A percentile compares a stretch with the other conserved stretches of the same genome.
Evolutionary conservation across 225 moss, liverwort and hornwort genomes (phyloP).

Genomic region (Ulota crispa): DNA sequence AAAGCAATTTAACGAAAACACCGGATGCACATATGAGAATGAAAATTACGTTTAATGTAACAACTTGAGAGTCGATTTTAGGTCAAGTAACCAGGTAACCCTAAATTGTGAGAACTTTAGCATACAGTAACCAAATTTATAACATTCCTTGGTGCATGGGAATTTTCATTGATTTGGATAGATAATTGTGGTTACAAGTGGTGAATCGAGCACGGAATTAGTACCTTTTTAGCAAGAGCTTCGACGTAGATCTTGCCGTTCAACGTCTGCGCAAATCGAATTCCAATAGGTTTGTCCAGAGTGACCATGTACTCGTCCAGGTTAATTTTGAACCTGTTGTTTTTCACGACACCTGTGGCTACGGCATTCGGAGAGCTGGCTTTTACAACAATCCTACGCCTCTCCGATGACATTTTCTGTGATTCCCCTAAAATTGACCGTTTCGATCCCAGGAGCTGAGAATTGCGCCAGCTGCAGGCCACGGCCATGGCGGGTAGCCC

Average conservation of each 20-base stretch:
- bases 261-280: slow-evolving; percentile 80
- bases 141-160: neutral
- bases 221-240: slow-evolving; percentile 74
- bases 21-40: neutral
- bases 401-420: neutral
- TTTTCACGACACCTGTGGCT: slow-evolving; percentile 56
- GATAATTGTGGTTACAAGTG: no score
- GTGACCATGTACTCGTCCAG: slow-evolving; percentile 89
- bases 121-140: neutral
- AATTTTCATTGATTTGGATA: neutral
- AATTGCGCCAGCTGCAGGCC: slow-evolving; percentile 28
- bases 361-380: slow-evolving; percentile 36
- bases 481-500: neutral
- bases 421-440: neutral
- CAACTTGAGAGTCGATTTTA: neutral
- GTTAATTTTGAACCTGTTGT: slow-evolving; percentile 54
- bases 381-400: slow-evolving; percentile 14
- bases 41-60: neutral
- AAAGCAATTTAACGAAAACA: neutral
- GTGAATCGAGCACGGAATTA: neutral
- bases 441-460: slow-evolving; percentile 13
- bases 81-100: neutral
- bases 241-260: slow-evolving; percentile 83
- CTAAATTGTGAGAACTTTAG: neutral
- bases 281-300: slow-evolving; percentile 75